Evolutionary conservation across 768 basidiomycete species (phyloP), one percentile per base, ranked within the genome.

Genomic region (Lyophyllum shimeji): DNA sequence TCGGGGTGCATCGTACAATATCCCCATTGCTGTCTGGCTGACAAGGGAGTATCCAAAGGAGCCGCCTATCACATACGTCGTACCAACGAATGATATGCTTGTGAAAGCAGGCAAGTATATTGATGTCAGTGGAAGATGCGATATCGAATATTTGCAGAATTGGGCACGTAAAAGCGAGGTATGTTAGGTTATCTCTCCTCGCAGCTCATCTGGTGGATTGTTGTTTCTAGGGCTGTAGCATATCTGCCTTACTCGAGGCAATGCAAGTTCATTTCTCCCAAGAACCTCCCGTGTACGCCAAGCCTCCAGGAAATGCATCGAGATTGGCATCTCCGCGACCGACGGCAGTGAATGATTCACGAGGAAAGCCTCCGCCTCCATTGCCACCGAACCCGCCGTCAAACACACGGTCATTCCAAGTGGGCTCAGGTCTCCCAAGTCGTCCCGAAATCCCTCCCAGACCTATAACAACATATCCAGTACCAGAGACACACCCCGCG

Each of bases 141-240:
- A 71, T 39, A 76, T 86, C 39, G 82, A 86, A 39, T 96, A 93
- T 67, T 66, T 89, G 46, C 79, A 78, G 44, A 75, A 85, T 55
- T 98, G 97, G 97, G 75, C 79, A 53, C 78, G 83, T 63, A 95
- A 95, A 69, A 80, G 80, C 68, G 93, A 97, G 82, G 93, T 93
- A 66, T 61, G 83, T 69, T 51, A 20, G 27, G 55, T 40, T 48
- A 57, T 61, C 60, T 54, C 65, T 50, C 56, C n/a, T 29, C 29
- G 20, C 33, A 48, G 33, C 53, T 42, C 57, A n/a, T 56, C 49
- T 52, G 29, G 60, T 52, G 57, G 52, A 61, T 58, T 43, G 21
- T 17, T 49, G 23, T 53, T 23, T 55, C 54, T 58, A 96, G 94
- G 87, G 85, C 46, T 92, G 94, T 71, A 84, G 76, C 67, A 74